A percentile compares a stretch with the other conserved stretches of the same genome.
Evolutionary conservation across 768 basidiomycete genomes (phyloP).

Genomic region (Mycena chlorophos): DNA sequence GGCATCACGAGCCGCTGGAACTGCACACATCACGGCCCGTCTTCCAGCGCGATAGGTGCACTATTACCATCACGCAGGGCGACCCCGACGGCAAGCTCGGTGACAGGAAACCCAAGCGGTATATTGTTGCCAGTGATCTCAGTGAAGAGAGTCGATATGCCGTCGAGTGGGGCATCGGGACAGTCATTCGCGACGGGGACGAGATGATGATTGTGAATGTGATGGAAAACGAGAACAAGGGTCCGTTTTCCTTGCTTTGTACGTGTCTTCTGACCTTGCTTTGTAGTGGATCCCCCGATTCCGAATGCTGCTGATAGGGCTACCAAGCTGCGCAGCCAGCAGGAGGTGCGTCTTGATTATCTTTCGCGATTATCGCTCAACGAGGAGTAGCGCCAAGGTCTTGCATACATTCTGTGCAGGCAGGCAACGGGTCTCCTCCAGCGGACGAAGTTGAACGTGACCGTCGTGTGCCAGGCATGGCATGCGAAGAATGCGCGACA

Average conservation of each 20-base stretch:
- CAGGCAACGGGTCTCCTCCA: conserved; percentile 89
- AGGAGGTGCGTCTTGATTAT: conserved; percentile 62
- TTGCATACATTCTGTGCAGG: conserved; percentile 84
- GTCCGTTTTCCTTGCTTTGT: conserved; percentile 43
- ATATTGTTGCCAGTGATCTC: conserved; percentile 92
- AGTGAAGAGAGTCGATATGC: conserved; percentile 94
- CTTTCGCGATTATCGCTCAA: neutral
- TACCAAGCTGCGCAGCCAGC: conserved; percentile 81
- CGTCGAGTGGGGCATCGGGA: conserved; percentile 97
- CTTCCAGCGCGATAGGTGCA: conserved; percentile 91
- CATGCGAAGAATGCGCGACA: conserved; percentile 94
- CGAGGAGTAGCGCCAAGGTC: conserved; percentile 70
- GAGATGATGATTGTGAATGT: conserved; percentile 90
- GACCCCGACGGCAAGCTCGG: conserved; percentile 61
- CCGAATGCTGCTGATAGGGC: conserved; percentile 75
- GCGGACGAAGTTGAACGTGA: conserved; percentile 85
- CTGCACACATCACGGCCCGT: conserved; percentile 72
- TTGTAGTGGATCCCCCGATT: conserved; percentile 63
- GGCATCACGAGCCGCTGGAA: conserved; percentile 64
- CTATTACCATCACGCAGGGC: conserved; percentile 86
- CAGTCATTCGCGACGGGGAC: conserved; percentile 92
- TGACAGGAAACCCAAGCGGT: conserved; percentile 61
- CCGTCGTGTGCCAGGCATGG: conserved; percentile 90
- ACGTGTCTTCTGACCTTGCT: conserved; percentile 8
- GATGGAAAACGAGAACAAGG: conserved; percentile 88